A percentile compares a stretch with the other conserved stretches of the same genome.
Evolutionary conservation across 345 rosid species (phyloP).

Genomic region (Euphorbia lathyris): DNA sequence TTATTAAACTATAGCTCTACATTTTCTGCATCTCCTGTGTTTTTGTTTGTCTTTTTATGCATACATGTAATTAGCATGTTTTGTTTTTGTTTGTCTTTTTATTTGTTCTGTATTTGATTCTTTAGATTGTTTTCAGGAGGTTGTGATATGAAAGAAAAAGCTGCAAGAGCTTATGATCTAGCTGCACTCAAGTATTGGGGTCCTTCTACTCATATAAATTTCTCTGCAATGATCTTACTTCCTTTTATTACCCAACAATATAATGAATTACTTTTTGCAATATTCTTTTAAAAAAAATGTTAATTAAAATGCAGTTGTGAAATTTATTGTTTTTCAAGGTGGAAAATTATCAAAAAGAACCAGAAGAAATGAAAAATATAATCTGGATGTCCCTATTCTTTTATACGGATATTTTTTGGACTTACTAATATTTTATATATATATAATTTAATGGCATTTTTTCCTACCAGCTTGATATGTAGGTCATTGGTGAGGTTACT

Average conservation of each 20-base stretch:
- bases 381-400: too few species aligned
- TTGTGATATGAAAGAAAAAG: conserved; percentile 97
- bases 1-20: too few species aligned
- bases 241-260: conserved; percentile 5
- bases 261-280: conserved; percentile 11
- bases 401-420: too few species aligned
- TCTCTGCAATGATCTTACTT: conserved; percentile 48
- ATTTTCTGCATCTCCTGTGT: too few species aligned
- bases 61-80: too few species aligned
- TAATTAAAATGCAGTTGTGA: background rate
- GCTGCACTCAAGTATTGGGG: conserved; percentile 99
- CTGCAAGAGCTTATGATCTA: conserved; percentile 94
- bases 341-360: conserved; percentile 73
- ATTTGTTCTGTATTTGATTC: too few species aligned
- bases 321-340: conserved; percentile 35
- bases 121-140: conserved; percentile 91
- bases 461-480: too few species aligned
- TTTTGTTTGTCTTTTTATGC: too few species aligned
- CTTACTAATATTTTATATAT: too few species aligned
- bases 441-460: too few species aligned
- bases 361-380: conserved; percentile 82
- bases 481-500: too few species aligned
- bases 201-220: conserved; percentile 83
- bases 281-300: background rate
- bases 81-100: too few species aligned